These are phyloP conservation scores for Babesia gibsoni DNA, from an alignment of 169 alveolate genomes.

Conservation along the genomic window DNA sequence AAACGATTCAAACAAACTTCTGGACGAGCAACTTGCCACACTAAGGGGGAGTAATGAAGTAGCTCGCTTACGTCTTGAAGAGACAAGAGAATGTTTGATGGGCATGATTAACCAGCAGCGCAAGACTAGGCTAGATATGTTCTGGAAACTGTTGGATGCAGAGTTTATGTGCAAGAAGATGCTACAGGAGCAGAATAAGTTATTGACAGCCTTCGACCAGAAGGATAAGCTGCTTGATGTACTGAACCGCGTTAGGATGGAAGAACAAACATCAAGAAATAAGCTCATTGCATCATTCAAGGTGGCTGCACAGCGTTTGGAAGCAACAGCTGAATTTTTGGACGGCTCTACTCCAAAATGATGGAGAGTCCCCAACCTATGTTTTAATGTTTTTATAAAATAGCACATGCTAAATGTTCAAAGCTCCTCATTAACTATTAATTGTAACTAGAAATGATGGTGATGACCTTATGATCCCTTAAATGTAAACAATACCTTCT, in stretches of 20 bases:
- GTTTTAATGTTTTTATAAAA: neutral
- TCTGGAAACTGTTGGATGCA: slow-evolving; percentile 4
- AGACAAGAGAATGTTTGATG: neutral
- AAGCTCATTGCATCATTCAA: neutral
- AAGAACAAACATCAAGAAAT: neutral
- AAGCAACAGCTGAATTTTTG: slow-evolving; percentile 24
- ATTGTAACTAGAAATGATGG: neutral
- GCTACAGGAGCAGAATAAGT: slow-evolving; percentile 19
- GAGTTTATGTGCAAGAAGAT: slow-evolving; percentile 39
- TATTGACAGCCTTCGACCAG: neutral
- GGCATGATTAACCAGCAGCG: slow-evolving; percentile 14
- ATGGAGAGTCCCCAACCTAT: neutral
- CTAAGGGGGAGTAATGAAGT: neutral
- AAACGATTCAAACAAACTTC: neutral
- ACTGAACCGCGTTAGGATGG: neutral
- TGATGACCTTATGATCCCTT: neutral
- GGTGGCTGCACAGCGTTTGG: slow-evolving; percentile 1
- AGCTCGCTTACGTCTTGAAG: neutral
- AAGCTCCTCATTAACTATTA: neutral
- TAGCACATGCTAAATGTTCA: neutral
- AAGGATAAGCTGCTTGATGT: neutral
- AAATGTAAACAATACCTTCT: neutral
- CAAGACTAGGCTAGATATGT: neutral
- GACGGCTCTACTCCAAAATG: neutral
- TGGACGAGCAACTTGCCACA: slow-evolving; percentile 10